Evolutionary conservation across 805 yeast species (phyloP).

Genomic region (Candida taoyuanica): DNA sequence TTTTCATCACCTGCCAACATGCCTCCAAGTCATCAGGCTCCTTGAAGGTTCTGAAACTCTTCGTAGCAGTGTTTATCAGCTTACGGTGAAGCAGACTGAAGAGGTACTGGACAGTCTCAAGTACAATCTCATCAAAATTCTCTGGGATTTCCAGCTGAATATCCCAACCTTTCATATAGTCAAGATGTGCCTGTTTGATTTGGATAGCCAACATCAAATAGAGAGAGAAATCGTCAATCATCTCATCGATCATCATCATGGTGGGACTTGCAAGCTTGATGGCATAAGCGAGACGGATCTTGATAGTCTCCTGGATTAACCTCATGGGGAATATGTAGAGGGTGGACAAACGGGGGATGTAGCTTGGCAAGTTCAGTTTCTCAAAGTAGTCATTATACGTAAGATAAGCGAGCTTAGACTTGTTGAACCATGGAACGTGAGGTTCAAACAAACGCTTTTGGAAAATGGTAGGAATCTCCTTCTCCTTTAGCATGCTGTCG

Average conservation of each 20-base stretch:
- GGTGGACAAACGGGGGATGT: slow-evolving; percentile 57
- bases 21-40: slow-evolving; percentile 87
- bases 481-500: slow-evolving; percentile 76
- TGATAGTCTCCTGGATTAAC: slow-evolving; percentile 73
- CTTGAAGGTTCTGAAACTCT: slow-evolving; percentile 75
- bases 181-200: slow-evolving; percentile 61
- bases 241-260: slow-evolving; percentile 93
- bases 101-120: slow-evolving; percentile 70
- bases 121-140: slow-evolving; percentile 59
- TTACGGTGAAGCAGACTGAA: slow-evolving; percentile 70
- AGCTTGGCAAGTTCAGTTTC: slow-evolving; percentile 68
- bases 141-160: slow-evolving; percentile 60
- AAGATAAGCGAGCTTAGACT: slow-evolving; percentile 70
- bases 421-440: slow-evolving; percentile 75
- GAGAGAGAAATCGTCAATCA: slow-evolving; percentile 76
- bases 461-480: slow-evolving; percentile 68
- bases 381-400: slow-evolving; percentile 58
- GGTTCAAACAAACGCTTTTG: slow-evolving; percentile 62
- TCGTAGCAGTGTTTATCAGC: slow-evolving; percentile 68
- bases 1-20: slow-evolving; percentile 74
- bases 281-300: slow-evolving; percentile 72
- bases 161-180: slow-evolving; percentile 64
- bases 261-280: slow-evolving; percentile 78
- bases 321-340: slow-evolving; percentile 73
- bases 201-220: slow-evolving; percentile 73